These are phyloP conservation scores for Clausena lansium DNA, from an alignment of 345 rosid species.

Conservation along the genomic window DNA sequence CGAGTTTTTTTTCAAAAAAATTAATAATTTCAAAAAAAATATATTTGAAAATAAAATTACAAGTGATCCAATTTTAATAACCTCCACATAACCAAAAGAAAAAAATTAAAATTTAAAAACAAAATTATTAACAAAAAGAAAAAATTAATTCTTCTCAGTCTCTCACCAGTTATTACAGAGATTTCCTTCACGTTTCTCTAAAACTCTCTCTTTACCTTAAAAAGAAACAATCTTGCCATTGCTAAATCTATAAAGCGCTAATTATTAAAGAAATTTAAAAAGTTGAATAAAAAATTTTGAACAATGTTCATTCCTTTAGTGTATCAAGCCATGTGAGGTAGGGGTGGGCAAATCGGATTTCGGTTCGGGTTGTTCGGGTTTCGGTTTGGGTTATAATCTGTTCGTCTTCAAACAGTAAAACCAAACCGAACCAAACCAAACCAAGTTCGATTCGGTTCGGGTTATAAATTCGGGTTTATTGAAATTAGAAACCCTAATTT, in stretches of 20 bases:
- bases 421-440: too few species aligned
- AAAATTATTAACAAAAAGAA: slow-evolving; percentile 12
- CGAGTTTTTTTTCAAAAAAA: too few species aligned
- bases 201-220: slow-evolving; percentile 51
- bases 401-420: too few species aligned
- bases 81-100: slow-evolving; percentile 7
- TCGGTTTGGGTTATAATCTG: too few species aligned
- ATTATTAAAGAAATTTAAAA: slow-evolving; percentile 1
- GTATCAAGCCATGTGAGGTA: slow-evolving; percentile 75
- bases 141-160: slow-evolving; percentile 23
- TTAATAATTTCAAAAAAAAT: too few species aligned
- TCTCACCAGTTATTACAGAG: slow-evolving; percentile 11
- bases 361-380: too few species aligned
- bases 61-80: neutral
- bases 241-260: slow-evolving; percentile 13
- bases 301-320: slow-evolving; percentile 48
- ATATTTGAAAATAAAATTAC: neutral
- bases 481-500: too few species aligned
- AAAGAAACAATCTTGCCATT: slow-evolving; percentile 52
- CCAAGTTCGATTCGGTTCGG: too few species aligned
- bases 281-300: too few species aligned
- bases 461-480: too few species aligned
- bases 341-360: too few species aligned
- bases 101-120: too few species aligned
- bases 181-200: slow-evolving; percentile 30